Evolutionary conservation across 1,284 basidiomycete species (phyloP).

Genomic region (Ustilago curta): DNA sequence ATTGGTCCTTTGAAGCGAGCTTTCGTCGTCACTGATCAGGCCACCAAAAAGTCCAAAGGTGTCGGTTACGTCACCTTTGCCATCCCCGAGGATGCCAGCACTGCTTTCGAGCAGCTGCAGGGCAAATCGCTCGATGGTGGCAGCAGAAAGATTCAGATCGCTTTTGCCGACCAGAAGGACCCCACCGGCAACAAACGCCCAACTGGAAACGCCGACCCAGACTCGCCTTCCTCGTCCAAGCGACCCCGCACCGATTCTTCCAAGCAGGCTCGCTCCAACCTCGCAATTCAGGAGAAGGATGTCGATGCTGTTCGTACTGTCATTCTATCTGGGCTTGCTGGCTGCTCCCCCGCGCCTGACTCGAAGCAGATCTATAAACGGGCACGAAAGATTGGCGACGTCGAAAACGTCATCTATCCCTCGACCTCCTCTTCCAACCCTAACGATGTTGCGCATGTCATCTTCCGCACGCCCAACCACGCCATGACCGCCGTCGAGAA

Average conservation of each 20-base stretch:
- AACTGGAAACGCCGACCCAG: conserved; percentile 24
- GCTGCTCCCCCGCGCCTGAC: conserved; percentile 59
- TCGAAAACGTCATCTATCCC: conserved; percentile 63
- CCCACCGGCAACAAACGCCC: conserved; percentile 45
- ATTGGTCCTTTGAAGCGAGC: conserved; percentile 92
- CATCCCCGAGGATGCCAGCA: conserved; percentile 82
- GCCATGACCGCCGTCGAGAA: conserved; percentile 82
- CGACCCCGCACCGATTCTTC: conserved; percentile 28
- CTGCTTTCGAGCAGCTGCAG: conserved; percentile 62
- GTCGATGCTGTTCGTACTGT: conserved; percentile 65
- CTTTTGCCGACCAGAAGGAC: conserved; percentile 58
- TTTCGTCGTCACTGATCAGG: conserved; percentile 87
- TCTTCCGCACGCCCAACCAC: conserved; percentile 79
- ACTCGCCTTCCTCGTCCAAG: conserved; percentile 27
- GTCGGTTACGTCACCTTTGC: conserved; percentile 98
- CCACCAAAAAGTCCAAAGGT: conserved; percentile 86
- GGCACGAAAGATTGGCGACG: conserved; percentile 65
- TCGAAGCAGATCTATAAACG: conserved; percentile 66
- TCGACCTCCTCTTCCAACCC: conserved; percentile 37
- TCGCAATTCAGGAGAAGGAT: conserved; percentile 44
- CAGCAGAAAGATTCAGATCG: conserved; percentile 61
- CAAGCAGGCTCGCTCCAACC: conserved; percentile 20
- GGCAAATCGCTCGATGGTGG: conserved; percentile 63
- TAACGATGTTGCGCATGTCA: conserved; percentile 75
- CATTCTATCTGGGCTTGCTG: conserved; percentile 60